Conservation (phyloP, 495 filamentous ascomycete species). For the Neurospora africana region DNA sequence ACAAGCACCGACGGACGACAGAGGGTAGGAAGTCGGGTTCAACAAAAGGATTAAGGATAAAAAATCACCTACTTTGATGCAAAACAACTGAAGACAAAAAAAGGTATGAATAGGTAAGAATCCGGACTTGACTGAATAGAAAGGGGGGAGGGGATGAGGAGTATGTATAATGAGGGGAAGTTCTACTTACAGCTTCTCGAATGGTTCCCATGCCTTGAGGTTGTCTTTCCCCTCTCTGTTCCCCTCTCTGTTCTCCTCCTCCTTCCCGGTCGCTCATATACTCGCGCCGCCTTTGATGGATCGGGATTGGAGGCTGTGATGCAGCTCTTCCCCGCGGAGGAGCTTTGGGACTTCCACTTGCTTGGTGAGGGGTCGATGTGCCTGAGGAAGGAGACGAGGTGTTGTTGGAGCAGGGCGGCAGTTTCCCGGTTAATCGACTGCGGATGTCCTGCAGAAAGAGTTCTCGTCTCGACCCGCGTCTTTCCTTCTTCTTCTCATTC, state of each 20-base stretch:
- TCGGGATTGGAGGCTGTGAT: neutral
- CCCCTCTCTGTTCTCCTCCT: neutral
- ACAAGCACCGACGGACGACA: neutral
- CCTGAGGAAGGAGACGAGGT: neutral
- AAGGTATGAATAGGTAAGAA: neutral
- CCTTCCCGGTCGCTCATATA: neutral
- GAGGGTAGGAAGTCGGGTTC: neutral
- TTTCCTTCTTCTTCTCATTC: conserved; percentile 16
- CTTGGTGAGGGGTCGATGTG: neutral
- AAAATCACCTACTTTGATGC: neutral
- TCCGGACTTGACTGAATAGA: neutral
- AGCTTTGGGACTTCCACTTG: neutral
- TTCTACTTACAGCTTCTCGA: neutral
- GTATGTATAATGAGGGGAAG: neutral
- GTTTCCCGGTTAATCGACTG: conserved; percentile 18
- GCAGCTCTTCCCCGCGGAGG: neutral
- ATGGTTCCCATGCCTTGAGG: neutral
- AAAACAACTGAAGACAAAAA: neutral
- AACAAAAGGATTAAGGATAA: neutral
- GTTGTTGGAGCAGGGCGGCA: conserved; percentile 1
- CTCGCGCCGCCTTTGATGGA: neutral
- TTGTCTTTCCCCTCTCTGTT: neutral
- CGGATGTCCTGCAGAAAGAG: conserved; percentile 23
- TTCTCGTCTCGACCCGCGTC: conserved; percentile 24
- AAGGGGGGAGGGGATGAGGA: neutral